Evolutionary conservation across 2,329 filamentous ascomycete genomes (phyloP), one percentile per base, ranked within the genome.

Genomic region (Fusarium sp.): DNA sequence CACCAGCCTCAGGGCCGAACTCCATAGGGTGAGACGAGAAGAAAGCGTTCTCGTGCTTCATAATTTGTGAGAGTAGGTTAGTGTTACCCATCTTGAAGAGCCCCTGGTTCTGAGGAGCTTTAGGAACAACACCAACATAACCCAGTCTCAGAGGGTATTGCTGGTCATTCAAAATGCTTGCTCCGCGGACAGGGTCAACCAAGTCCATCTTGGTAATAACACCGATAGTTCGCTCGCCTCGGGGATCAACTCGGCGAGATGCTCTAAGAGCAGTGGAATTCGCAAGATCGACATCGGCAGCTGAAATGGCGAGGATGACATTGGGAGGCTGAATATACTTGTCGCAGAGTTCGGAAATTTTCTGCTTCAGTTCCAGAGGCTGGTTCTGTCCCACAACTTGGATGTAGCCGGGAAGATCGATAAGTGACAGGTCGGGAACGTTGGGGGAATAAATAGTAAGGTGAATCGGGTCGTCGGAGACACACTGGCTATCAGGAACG

Each of bases 181-280:
- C 89, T 36, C 95, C 96, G 66, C 96, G 91, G 13, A 87, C 85
- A 7, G 96, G 89, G 76, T 98, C 96, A 13, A 99, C 95, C 28
- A 99, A 87, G 79, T 99, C 96, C 96, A 99, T 98, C 85, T 99
- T 99, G 7, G 96, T 99, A 47, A 99, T 92, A n/a, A 99, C 96
- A 49, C 96, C 96, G 79, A 99, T 99, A 0, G 96, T 99, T 71
- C 96, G 90, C 84, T 99, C 96, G 62, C 96, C 96, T 69, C 96
- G 89, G 3, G 96, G 96, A 79, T 99, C 96, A 35, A 98, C 95
- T 76, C 96, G 90, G 72, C 96, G 90, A 75, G 95, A 98, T 24
- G 96, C 95, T 76, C 95, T 89, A 31, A 99, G 84, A 11, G 96
- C 95, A 12, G 96, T 96, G 3, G 96, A 99, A 82, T 99, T 99